phyloP scores from a whole-genome alignment of 768 basidiomycete genomes.

The Auricularia cornea region DNA sequence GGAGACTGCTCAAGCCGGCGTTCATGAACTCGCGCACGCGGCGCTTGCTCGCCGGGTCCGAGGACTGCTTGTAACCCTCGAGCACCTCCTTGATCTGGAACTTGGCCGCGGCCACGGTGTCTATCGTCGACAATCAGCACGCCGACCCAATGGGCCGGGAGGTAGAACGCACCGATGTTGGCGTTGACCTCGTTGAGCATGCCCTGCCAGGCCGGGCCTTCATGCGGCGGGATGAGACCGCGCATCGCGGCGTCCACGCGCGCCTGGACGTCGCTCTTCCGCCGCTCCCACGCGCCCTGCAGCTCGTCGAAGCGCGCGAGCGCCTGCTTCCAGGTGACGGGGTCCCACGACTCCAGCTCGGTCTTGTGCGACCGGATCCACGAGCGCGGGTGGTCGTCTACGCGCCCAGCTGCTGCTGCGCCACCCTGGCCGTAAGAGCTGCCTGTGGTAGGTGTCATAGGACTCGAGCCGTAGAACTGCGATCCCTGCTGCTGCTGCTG shows the following conservation, averaged over 20 bases:
- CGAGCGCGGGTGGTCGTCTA: conserved; percentile 60
- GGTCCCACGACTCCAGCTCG: conserved; percentile 65
- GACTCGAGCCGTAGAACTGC: too few relatives aligned
- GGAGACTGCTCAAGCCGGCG: conserved; percentile 60
- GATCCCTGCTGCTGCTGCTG: conserved; percentile 1
- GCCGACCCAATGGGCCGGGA: not conserved
- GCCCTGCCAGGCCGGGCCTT: not conserved
- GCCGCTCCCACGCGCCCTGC: conserved; percentile 53
- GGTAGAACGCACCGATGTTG: conserved; percentile 18
- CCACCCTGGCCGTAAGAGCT: too few relatives aligned
- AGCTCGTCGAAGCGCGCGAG: conserved; percentile 54
- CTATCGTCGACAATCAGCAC: conserved; percentile 33
- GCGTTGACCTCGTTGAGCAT: conserved; percentile 17
- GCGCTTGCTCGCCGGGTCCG: conserved; percentile 59
- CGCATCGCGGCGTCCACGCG: conserved; percentile 45
- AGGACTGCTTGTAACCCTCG: conserved; percentile 63
- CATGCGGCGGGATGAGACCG: conserved; percentile 6
- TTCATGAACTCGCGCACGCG: conserved; percentile 75
- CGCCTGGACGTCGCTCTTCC: conserved; percentile 47
- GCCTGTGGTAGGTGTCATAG: too few relatives aligned
- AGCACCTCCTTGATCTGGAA: conserved; percentile 75
- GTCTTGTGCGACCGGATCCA: conserved; percentile 56
- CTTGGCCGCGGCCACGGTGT: conserved; percentile 56
- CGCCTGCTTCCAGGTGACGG: conserved; percentile 63
- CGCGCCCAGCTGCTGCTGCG: conserved; percentile 12